A percentile compares a stretch with the other conserved stretches of the same genome.
Conservation (phyloP, 1,284 basidiomycete genomes). For the Trichosporon sp. region DNA sequence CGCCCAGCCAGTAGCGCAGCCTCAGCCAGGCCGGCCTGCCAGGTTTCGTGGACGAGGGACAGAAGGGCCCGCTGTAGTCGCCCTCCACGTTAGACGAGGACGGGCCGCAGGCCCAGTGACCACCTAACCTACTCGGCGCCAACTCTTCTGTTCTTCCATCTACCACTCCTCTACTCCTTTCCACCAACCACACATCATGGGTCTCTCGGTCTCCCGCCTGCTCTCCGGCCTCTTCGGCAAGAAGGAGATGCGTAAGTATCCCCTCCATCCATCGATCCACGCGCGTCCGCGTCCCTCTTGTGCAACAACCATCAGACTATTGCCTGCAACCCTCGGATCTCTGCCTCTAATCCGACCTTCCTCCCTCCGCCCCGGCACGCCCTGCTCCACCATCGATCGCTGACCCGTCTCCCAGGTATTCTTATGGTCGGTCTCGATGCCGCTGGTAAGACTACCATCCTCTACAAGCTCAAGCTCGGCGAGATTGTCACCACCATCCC, state of each 20-base stretch:
- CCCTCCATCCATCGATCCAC: not conserved
- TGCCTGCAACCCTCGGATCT: not conserved
- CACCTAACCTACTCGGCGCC: conserved; percentile 3
- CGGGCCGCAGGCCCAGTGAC: not conserved
- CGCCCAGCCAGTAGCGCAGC: not conserved
- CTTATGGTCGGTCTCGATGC: conserved; percentile 89
- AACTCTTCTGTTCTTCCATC: conserved; percentile 6
- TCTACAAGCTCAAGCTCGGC: conserved; percentile 99
- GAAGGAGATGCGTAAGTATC: conserved; percentile 94
- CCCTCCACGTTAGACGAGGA: not conserved
- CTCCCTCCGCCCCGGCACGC: not conserved
- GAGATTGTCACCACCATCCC: conserved; percentile 99
- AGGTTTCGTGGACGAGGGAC: not conserved
- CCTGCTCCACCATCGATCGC: not conserved
- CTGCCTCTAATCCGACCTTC: not conserved
- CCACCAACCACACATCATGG: conserved; percentile 56
- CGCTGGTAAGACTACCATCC: conserved; percentile 95
- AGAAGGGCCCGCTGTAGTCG: not conserved
- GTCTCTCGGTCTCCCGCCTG: conserved; percentile 75
- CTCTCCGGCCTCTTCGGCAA: conserved; percentile 91
- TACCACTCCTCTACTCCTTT: conserved; percentile 4
- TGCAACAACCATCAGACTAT: not conserved
- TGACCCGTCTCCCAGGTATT: conserved; percentile 51
- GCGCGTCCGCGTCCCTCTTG: not conserved
- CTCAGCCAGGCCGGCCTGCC: not conserved